Percentiles rank a stretch among this genome's conserved stretches.
These are phyloP conservation scores for Talaromyces amestolkiae DNA, from an alignment of 2,329 filamentous ascomycete species.

Conservation along the genomic window DNA sequence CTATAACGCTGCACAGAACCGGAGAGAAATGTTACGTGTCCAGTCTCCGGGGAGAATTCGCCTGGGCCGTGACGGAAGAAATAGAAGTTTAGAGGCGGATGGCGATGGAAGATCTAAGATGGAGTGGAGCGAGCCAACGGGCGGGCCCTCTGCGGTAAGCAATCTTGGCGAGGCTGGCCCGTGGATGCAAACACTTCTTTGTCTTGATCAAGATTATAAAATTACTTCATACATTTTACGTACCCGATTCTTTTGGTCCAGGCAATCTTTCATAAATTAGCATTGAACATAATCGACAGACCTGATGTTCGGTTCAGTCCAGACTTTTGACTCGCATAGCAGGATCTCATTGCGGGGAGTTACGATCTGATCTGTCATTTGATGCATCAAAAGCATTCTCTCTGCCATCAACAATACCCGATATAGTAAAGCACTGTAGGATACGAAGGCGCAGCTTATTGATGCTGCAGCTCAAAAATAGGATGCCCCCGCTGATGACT, in stretches of 20 bases:
- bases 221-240: too few species aligned
- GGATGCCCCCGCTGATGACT: not conserved
- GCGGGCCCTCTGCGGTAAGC: not conserved
- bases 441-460: not conserved
- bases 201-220: not conserved
- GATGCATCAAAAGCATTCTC: not conserved
- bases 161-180: not conserved
- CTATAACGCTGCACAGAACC: not conserved
- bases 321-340: not conserved
- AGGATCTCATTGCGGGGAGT: not conserved
- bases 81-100: not conserved
- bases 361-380: slow-evolving; percentile 4
- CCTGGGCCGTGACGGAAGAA: not conserved
- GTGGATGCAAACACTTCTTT: not conserved
- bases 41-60: not conserved
- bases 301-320: not conserved
- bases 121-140: not conserved
- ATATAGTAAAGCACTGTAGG: not conserved
- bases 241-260: not conserved
- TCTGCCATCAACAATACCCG: not conserved
- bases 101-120: not conserved
- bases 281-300: not conserved
- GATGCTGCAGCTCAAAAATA: not conserved
- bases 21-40: not conserved
- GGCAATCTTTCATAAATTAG: not conserved